Conservation (phyloP, 1,284 basidiomycete genomes). For the Ganoderma meredithae region DNA sequence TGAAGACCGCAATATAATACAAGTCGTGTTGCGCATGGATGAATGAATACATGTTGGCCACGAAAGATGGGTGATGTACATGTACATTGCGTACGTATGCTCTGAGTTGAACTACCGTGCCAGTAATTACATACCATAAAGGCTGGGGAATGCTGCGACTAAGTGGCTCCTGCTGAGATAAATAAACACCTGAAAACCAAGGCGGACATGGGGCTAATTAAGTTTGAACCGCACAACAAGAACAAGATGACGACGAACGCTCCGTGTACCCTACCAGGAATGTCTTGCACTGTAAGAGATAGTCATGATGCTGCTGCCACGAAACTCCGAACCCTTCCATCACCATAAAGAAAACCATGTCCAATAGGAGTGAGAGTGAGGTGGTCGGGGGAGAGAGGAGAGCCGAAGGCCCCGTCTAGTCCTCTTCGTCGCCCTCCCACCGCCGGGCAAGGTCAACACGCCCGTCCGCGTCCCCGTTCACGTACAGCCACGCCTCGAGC, state of each 20-base stretch:
- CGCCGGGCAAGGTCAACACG: conserved; percentile 37
- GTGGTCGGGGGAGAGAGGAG: background rate
- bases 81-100: conserved; percentile 24
- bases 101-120: conserved; percentile 15
- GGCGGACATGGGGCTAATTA: background rate
- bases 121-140: conserved; percentile 28
- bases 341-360: background rate
- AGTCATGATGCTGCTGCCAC: background rate
- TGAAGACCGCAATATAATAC: conserved; percentile 9
- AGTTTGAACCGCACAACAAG: background rate
- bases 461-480: conserved; percentile 44
- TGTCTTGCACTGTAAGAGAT: background rate
- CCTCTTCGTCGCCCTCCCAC: conserved; percentile 41
- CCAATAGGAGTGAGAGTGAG: background rate
- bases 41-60: conserved; percentile 20
- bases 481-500: conserved; percentile 71
- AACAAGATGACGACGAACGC: background rate
- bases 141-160: conserved; percentile 4
- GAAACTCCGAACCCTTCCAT: background rate
- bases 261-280: background rate
- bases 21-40: conserved; percentile 5
- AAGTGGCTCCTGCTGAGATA: conserved; percentile 12
- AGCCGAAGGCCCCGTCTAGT: background rate
- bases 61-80: conserved; percentile 21
- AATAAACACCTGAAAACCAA: conserved; percentile 7